Base-by-base conservation (phyloP, 2,329 filamentous ascomycete species). In the Alternaria sp. region DNA sequence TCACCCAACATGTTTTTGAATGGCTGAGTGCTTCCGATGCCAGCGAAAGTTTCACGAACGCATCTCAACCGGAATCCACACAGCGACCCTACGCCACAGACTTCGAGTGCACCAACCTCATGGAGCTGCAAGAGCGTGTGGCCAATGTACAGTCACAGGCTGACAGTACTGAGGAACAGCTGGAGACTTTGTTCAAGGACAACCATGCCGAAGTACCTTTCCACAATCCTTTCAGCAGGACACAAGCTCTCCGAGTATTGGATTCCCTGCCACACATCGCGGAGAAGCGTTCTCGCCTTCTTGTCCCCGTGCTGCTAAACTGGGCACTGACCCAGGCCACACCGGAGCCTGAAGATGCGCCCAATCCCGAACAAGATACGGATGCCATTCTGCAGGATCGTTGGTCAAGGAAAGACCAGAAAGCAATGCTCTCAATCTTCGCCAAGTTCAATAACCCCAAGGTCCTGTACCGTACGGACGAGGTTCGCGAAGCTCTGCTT, bases 391-490 rank as follows among this genome's bases (percentile, higher is more conserved):
- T 71, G 3, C 61, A 61, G 3, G 56, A 64, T 46, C 63, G 69
- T n/a, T 96, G 93, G 92, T 87, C 87, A 21, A 83, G 93, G 60
- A 89, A 89, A 63, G 96, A 99, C 76, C 91, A 95, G 67, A 95
- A 97, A 76, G 87, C 90, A 2, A 89, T 97, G 74, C 85, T 99
- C 33, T 86, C 86, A 2, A 85, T 99, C 6, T 94, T 99, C 75
- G 87, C 92, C 0, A 89, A 94, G 66, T 98, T 98, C 75, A 83
- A 87, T 53, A 99, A 99, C 75, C 93, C 96, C 0, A 92, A 87
- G 72, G 93, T 94, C 1, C 83, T 99, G 5, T 98, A 89, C 79
- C 91, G 89, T 73, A 87, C 91, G 30, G 84, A 88, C 10, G 89
- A 93, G 59, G 94, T 97, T 0, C 92, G 94, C 72, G 82, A 87